phyloP scores from a whole-genome alignment of 805 yeast species.

The Debaryomyces maramus region DNA sequence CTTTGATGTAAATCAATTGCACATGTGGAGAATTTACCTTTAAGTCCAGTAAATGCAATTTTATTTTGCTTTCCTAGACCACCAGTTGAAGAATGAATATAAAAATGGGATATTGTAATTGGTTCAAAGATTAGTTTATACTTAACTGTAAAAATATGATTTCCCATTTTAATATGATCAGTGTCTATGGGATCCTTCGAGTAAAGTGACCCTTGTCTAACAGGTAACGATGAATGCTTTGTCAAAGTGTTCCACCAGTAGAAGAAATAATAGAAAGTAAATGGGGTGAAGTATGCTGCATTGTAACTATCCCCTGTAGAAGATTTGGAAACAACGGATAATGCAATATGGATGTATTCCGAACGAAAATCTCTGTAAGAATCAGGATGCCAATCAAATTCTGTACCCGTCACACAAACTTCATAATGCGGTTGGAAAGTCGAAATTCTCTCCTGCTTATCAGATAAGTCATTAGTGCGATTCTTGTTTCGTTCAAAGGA shows the following conservation, averaged over 20 bases:
- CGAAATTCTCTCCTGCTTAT: slow-evolving; percentile 43
- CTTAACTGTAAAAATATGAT: slow-evolving; percentile 42
- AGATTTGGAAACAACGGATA: slow-evolving; percentile 37
- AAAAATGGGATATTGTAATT: slow-evolving; percentile 36
- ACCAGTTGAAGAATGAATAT: slow-evolving; percentile 28
- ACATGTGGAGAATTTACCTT: slow-evolving; percentile 35
- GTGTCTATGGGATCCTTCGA: slow-evolving; percentile 15
- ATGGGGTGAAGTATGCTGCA: slow-evolving; percentile 39
- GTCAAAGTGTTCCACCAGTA: slow-evolving; percentile 44
- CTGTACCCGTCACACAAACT: slow-evolving; percentile 61
- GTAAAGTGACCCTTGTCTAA: slow-evolving; percentile 37
- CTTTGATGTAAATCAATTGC: slow-evolving; percentile 42
- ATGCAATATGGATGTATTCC: slow-evolving; percentile 65
- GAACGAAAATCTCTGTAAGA: slow-evolving; percentile 81
- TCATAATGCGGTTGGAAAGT: slow-evolving; percentile 64
- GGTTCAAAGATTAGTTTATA: slow-evolving; percentile 43
- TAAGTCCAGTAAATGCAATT: slow-evolving; percentile 39
- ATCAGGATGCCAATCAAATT: slow-evolving; percentile 58
- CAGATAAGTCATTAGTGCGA: slow-evolving; percentile 30
- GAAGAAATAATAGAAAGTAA: slow-evolving; percentile 38
- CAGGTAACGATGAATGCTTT: slow-evolving; percentile 33
- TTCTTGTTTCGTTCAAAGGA: slow-evolving; percentile 63
- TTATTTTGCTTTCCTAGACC: slow-evolving; percentile 20
- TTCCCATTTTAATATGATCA: slow-evolving; percentile 35
- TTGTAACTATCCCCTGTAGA: slow-evolving; percentile 31